Evolutionary conservation across 352 stramenopile species (phyloP).

Genomic region (Albugo candida): DNA sequence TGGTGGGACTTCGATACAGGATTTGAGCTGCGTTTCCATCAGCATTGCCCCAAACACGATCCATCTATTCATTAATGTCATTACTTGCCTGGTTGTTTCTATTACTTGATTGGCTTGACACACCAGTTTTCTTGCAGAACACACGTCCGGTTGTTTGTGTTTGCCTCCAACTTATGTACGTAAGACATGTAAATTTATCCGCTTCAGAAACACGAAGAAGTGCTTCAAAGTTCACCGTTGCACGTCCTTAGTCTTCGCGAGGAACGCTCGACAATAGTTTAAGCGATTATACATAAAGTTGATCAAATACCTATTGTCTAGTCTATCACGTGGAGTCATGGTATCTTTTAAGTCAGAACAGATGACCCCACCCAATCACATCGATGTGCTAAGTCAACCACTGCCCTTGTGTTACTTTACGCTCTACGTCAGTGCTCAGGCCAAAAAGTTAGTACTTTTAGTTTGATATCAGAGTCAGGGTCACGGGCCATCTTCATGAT

Average conservation of each 20-base stretch:
- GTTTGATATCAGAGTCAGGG: neutral
- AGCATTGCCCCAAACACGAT: neutral
- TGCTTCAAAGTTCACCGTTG: neutral
- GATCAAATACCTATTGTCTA: neutral
- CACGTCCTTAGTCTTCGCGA: neutral
- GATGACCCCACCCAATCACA: neutral
- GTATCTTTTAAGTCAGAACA: neutral
- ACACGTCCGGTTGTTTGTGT: neutral
- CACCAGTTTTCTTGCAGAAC: neutral
- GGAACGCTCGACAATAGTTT: neutral
- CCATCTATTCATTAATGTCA: neutral
- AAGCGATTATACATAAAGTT: neutral
- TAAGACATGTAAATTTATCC: neutral
- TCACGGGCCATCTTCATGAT: neutral
- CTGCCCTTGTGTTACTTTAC: neutral
- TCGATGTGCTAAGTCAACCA: neutral
- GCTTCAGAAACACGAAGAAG: neutral
- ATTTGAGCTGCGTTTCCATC: neutral
- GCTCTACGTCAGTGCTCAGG: neutral
- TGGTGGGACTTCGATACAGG: neutral
- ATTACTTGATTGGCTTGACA: neutral
- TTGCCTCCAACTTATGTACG: neutral
- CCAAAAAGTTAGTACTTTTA: neutral
- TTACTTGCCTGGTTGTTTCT: neutral
- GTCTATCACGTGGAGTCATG: neutral